Evolutionary conservation across 176 grass and related monocot genomes (phyloP).

Genomic region (Miscanthus lutarioriparius): DNA sequence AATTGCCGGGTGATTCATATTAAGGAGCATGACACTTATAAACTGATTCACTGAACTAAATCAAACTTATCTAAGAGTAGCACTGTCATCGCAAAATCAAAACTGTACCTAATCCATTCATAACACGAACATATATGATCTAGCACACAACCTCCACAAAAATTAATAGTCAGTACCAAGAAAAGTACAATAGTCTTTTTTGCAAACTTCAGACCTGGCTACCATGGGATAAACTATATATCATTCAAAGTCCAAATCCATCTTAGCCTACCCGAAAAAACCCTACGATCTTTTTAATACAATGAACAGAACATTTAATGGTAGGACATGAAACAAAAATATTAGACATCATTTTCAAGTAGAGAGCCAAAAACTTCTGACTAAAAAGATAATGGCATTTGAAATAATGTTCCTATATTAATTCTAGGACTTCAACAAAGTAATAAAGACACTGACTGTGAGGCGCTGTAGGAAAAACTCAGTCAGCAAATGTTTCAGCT

Average conservation of each 20-base stretch:
- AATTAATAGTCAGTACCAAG: neutral
- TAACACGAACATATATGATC: neutral
- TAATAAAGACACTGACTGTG: neutral
- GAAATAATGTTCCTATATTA: neutral
- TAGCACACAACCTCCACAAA: neutral
- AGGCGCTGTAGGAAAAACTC: neutral
- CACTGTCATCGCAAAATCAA: constrained; percentile 13
- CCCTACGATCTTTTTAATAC: neutral
- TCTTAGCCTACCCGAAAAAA: neutral
- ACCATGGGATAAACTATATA: neutral
- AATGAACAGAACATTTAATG: neutral
- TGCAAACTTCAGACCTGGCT: neutral
- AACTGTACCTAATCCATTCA: neutral
- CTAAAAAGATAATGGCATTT: neutral
- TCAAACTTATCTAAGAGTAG: neutral
- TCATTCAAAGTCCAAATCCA: neutral
- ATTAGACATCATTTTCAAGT: neutral
- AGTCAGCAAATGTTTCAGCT: neutral
- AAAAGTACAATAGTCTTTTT: neutral
- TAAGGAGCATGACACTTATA: neutral
- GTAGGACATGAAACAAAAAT: neutral
- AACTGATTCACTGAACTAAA: constrained; percentile 1
- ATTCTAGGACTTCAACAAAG: neutral
- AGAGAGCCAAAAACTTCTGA: neutral
- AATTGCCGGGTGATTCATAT: neutral